Conservation (phyloP, 495 filamentous ascomycete species). For the Tricharina praecox region DNA sequence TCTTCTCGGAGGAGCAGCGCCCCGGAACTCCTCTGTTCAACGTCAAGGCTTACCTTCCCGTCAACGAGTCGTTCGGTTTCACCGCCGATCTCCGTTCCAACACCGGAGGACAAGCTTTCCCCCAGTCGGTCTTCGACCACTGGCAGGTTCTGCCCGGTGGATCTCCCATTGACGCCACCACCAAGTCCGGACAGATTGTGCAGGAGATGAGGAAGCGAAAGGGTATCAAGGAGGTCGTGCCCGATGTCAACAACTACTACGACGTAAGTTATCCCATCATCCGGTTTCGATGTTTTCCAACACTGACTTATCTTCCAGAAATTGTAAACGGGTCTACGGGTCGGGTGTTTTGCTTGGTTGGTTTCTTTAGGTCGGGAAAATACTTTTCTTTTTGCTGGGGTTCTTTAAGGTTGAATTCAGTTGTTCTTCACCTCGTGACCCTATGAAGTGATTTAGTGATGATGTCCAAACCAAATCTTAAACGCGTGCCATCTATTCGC, state of each 20-base stretch:
- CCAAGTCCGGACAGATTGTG: slow-evolving; percentile 74
- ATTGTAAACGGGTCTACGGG: neutral
- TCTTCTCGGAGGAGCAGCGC: slow-evolving; percentile 96
- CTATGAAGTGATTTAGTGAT: no score
- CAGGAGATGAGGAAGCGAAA: slow-evolving; percentile 92
- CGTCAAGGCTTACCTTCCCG: slow-evolving; percentile 97
- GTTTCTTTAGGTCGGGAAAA: neutral
- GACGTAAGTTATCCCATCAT: no score
- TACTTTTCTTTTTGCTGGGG: neutral
- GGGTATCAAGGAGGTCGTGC: slow-evolving; percentile 76
- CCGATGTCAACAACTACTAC: slow-evolving; percentile 57
- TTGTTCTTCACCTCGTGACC: no score
- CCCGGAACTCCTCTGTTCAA: slow-evolving; percentile 98
- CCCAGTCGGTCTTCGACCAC: slow-evolving; percentile 95
- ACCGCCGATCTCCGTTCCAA: slow-evolving; percentile 83
- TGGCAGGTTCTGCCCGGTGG: slow-evolving; percentile 92
- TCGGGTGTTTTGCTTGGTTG: neutral
- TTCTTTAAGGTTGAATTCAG: neutral
- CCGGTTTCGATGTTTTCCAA: no score
- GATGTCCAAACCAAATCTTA: no score
- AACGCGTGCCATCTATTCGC: no score
- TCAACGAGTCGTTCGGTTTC: slow-evolving; percentile 99
- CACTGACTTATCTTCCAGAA: no score
- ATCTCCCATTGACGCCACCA: slow-evolving; percentile 69
- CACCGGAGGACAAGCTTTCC: slow-evolving; percentile 97